These are phyloP conservation scores for Xylaria multiplex DNA, from an alignment of 2,329 filamentous ascomycete genomes.

Conservation along the genomic window DNA sequence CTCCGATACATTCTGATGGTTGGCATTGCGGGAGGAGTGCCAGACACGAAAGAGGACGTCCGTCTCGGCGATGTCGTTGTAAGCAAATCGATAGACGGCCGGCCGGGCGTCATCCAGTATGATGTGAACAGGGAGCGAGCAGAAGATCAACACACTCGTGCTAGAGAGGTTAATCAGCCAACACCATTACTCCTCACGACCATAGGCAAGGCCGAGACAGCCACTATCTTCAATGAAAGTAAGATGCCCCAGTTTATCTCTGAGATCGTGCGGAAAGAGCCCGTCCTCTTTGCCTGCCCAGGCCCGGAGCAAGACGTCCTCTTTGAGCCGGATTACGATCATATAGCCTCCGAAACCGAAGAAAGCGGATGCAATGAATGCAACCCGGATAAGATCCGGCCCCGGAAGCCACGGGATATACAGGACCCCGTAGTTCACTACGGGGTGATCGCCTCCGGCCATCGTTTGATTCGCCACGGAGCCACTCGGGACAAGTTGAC, in stretches of 20 bases:
- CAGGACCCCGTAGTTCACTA: constrained; percentile 7
- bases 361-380: constrained; percentile 5
- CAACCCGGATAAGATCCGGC: background rate
- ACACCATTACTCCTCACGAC: constrained; percentile 14
- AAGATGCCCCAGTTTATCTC: background rate
- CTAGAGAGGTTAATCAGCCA: background rate
- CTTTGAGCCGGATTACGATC: constrained; percentile 16
- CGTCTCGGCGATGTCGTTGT: constrained; percentile 27
- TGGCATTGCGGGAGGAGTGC: constrained; percentile 18
- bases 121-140: background rate
- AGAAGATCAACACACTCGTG: background rate
- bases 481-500: background rate
- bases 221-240: constrained; percentile 17
- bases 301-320: constrained; percentile 19
- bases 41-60: constrained; percentile 12
- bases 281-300: background rate
- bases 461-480: background rate
- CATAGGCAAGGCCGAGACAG: constrained; percentile 3
- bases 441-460: background rate
- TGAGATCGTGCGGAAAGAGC: constrained; percentile 12
- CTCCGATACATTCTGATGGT: constrained; percentile 13
- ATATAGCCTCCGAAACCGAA: background rate
- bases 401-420: background rate
- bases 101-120: constrained; percentile 14
- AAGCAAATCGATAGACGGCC: constrained; percentile 2